Base-by-base conservation (phyloP, 768 basidiomycete genomes). In the Pisolithus albus region DNA sequence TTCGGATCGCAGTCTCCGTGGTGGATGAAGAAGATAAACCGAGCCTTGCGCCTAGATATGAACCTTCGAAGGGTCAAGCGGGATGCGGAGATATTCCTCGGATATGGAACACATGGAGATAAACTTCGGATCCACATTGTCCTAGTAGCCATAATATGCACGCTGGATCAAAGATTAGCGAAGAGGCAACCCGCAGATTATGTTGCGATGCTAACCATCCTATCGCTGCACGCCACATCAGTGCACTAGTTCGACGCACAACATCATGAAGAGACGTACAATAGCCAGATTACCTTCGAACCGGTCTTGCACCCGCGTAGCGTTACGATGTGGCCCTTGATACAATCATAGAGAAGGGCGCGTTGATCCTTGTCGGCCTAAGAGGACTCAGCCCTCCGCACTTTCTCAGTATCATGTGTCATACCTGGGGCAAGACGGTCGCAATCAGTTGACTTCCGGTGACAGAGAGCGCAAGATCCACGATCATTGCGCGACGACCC, bases 231-330 rank as follows among this genome's bases (percentile, higher is more conserved):
- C 41, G 24, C 19, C n/a, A 40, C 6, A 38, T 55, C 48, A 56
- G 57, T 47, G 19, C 26, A 23, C 21, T 23, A 30, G 10, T 23
- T 16, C 18, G 16, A 24, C 19, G 50, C 28, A 16, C 37, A n/a
- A 32, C 13, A 41, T 42, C 19, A 52, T 42, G 21, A 55, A 32
- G 37, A 45, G 4, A 47, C 77, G 45, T 63, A 79, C 78, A 92
- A 92, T 46, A 92, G 75, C 90, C 90, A 92, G 62, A 92, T 92
- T 61, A 92, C 88, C 64, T 90, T 91, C 1, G 89, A 91, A 24
- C 90, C 90, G 1, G 90, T 90, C 75, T 92, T 92, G 64, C 88
- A 91, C 19, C 90, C 90, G 36, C 90, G 80, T n/a, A 92, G 74
- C 26, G 89, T 92, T 44, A 92, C 89, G 56, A 92, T 90, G 61